Evolutionary conservation across 176 grass and related monocot genomes (phyloP).

Genomic region (Oryza longistaminata): DNA sequence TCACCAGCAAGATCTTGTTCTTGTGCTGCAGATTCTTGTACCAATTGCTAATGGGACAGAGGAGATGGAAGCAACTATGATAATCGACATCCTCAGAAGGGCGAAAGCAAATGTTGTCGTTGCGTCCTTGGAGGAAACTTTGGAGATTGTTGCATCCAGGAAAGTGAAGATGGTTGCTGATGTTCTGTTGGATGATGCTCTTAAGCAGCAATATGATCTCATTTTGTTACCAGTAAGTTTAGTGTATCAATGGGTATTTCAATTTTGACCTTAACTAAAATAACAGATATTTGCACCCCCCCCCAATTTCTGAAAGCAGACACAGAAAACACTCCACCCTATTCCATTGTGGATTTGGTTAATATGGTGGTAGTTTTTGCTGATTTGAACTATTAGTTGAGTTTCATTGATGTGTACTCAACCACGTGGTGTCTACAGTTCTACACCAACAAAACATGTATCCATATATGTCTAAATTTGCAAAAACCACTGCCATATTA

Average conservation of each 20-base stretch:
- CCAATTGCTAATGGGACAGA: slow-evolving; percentile 76
- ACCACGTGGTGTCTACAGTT: no score
- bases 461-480: background rate
- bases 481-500: background rate
- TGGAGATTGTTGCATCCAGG: slow-evolving; percentile 74
- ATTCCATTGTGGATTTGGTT: background rate
- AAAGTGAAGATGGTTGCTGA: slow-evolving; percentile 79
- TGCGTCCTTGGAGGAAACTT: slow-evolving; percentile 53
- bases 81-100: slow-evolving; percentile 68
- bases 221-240: slow-evolving; percentile 65
- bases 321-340: background rate
- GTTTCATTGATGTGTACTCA: no score
- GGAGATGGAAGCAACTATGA: slow-evolving; percentile 83
- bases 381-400: no score
- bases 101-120: slow-evolving; percentile 72
- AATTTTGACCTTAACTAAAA: background rate
- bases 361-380: no score
- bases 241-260: background rate
- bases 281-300: background rate
- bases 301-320: background rate
- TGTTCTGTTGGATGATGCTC: slow-evolving; percentile 62
- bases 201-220: slow-evolving; percentile 66
- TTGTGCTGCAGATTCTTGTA: slow-evolving; percentile 59
- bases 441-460: background rate
- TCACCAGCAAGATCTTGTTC: background rate